A percentile compares a stretch with the other conserved stretches of the same genome.
phyloP scores from a whole-genome alignment of 192 early-diverging fungal genomes.

The Rhizoclosmatium sp. region DNA sequence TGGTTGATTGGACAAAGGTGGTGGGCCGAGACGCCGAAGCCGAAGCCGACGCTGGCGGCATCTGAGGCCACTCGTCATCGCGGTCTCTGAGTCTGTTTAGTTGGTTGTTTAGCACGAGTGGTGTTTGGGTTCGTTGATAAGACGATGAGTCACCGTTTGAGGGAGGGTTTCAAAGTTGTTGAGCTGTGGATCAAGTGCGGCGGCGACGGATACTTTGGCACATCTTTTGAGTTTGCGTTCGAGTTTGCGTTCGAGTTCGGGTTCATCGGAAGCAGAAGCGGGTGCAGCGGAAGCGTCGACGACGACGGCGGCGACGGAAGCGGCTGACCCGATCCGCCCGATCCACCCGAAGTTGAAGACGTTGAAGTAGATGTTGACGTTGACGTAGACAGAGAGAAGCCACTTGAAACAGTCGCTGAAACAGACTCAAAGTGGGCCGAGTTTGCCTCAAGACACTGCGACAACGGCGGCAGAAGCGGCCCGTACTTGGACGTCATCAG shows the following conservation, averaged over 20 bases:
- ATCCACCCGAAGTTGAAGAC: too few species aligned
- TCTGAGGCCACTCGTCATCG: too few species aligned
- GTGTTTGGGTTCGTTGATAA: background rate
- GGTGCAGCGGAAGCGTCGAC: background rate
- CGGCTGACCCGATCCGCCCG: background rate
- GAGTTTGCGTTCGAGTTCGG: background rate
- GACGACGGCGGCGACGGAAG: slow-evolving; percentile 1
- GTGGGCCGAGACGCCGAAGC: too few species aligned
- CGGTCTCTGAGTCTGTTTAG: background rate
- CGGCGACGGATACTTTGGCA: slow-evolving; percentile 13
- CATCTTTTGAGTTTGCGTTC: background rate
- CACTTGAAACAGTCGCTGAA: too few species aligned
- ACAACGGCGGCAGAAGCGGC: background rate
- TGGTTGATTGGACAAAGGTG: background rate
- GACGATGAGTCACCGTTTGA: background rate
- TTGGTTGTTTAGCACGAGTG: background rate
- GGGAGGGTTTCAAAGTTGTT: background rate
- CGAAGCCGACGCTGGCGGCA: too few species aligned
- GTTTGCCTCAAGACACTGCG: background rate
- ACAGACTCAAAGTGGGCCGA: too few species aligned
- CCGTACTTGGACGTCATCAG: background rate
- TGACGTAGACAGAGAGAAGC: too few species aligned
- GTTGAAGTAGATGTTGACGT: too few species aligned
- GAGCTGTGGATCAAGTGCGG: slow-evolving; percentile 4
- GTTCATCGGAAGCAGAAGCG: background rate